Percentiles rank a stretch among this genome's conserved stretches.
phyloP scores from a whole-genome alignment of 768 basidiomycete genomes.

The Chiua virens region DNA sequence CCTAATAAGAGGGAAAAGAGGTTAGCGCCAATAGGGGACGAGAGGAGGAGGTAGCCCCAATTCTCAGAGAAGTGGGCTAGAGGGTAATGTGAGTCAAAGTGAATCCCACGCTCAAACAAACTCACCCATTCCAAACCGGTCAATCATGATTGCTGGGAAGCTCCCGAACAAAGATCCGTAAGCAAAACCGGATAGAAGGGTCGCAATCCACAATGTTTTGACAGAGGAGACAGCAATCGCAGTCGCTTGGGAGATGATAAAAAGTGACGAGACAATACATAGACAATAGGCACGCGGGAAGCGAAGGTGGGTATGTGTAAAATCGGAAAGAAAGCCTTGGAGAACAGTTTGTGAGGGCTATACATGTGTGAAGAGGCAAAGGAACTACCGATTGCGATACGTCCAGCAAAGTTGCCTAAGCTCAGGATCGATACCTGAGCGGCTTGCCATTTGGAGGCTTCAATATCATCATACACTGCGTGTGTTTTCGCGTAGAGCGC shows the following conservation, averaged over 20 bases:
- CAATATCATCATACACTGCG: conserved; percentile 60
- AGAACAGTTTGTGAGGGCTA: background rate
- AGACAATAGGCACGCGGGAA: conserved; percentile 70
- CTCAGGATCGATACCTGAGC: conserved; percentile 83
- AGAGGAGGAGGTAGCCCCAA: conserved; percentile 78
- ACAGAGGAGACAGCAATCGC: conserved; percentile 58
- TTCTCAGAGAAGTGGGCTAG: conserved; percentile 79
- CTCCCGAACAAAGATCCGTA: conserved; percentile 77
- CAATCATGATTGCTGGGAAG: conserved; percentile 73
- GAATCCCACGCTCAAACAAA: conserved; percentile 14
- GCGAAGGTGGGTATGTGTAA: conserved; percentile 51
- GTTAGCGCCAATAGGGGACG: conserved; percentile 76
- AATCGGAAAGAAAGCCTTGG: conserved; percentile 70
- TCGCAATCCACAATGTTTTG: conserved; percentile 56
- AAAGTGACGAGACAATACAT: conserved; percentile 60
- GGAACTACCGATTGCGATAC: conserved; percentile 66
- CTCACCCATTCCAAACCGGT: conserved; percentile 88
- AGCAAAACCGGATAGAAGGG: conserved; percentile 39
- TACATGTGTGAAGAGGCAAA: too few species aligned
- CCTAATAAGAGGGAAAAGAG: conserved; percentile 83
- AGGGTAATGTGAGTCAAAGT: background rate
- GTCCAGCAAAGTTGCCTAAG: conserved; percentile 76
- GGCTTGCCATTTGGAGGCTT: conserved; percentile 75
- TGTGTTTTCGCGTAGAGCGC: conserved; percentile 62
- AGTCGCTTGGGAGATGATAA: conserved; percentile 71